Base-by-base conservation (phyloP, 2,329 filamentous ascomycete genomes). In the Sporothrix brasiliensis region DNA sequence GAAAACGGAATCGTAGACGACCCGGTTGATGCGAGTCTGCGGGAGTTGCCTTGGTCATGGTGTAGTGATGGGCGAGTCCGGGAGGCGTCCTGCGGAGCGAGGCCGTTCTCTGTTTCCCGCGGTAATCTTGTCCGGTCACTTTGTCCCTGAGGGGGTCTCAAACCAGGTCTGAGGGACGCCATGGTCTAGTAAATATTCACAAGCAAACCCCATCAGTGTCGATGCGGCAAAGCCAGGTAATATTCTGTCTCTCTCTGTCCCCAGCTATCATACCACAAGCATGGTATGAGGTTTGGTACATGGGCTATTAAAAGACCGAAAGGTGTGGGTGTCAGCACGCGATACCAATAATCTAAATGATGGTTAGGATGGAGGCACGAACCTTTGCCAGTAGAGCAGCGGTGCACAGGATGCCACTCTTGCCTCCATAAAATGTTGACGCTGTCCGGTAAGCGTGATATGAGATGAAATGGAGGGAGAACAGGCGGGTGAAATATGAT, bases 111-210 rank as follows among this genome's bases (percentile, higher is more conserved):
- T 52, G 52, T 50, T 39, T 47, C 68, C 19, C 67, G 56, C 7
- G 63, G 63, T 2, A 53, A 10, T n/a, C 47, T 16, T 44, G 39
- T 34, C 24, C 34, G 39, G 41, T 63, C 52, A 41, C 16, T 52
- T 41, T 69, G 68, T 21, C 56, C 65, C 30, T 52, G 71, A 21
- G 69, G 54, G n/a, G 58, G 27, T 14, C 52, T 39, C 24, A 50
- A 14, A 5, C 69, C 69, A 49, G 72, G 68, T 61, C 72, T 39
- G 50, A 61, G 44, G 19, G 72, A 69, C 63, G 70, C 68, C 72
- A 73, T 73, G 34, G 21, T 72, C n/a, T 61, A 44, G 1, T 5
- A 60, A 41, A 24, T 9, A 21, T 4, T 16, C 39, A 54, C 14
- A 66, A 24, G 34, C 56, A 60, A 56, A 11, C 30, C 65, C 63